Percentiles rank a stretch among this genome's conserved stretches.
Evolutionary conservation across 441 rosid genomes (phyloP).

Genomic region (Adansonia gregorii): DNA sequence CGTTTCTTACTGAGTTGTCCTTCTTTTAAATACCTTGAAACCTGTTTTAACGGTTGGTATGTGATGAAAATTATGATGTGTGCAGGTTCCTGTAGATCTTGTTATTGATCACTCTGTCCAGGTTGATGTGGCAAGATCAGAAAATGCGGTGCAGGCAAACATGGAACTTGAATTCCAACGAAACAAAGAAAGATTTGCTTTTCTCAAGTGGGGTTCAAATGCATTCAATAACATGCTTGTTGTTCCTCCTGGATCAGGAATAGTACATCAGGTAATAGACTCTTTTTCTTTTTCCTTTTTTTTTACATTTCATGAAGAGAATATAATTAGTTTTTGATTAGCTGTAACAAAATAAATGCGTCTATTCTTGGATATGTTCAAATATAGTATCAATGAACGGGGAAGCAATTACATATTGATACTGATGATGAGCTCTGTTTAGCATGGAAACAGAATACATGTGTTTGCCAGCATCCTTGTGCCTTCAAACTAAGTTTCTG

Average conservation of each 20-base stretch:
- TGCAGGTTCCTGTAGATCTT: conserved; percentile 81
- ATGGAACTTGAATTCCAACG: conserved; percentile 74
- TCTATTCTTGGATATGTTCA: neutral
- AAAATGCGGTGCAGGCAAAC: conserved; percentile 75
- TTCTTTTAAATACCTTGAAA: neutral
- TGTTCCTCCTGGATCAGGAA: conserved; percentile 78
- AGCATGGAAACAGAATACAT: neutral
- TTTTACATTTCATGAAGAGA: conserved; percentile 5
- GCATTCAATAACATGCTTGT: conserved; percentile 78
- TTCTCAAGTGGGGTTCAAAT: conserved; percentile 78
- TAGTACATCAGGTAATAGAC: conserved; percentile 68
- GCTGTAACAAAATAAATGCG: neutral
- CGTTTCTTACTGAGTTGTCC: conserved; percentile 8
- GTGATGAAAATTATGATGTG: conserved; percentile 7
- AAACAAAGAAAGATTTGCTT: conserved; percentile 71
- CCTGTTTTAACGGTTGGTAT: neutral
- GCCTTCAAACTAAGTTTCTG: conserved; percentile 20
- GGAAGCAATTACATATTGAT: neutral
- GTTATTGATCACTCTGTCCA: conserved; percentile 80
- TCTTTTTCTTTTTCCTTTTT: neutral
- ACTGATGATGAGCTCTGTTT: neutral
- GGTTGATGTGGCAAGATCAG: conserved; percentile 74
- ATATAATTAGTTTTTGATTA: neutral
- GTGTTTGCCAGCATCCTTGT: conserved; percentile 4
- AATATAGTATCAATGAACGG: conserved; percentile 16